Conservation (phyloP, 208 protist species). For the Acanthamoeba royreba region DNA sequence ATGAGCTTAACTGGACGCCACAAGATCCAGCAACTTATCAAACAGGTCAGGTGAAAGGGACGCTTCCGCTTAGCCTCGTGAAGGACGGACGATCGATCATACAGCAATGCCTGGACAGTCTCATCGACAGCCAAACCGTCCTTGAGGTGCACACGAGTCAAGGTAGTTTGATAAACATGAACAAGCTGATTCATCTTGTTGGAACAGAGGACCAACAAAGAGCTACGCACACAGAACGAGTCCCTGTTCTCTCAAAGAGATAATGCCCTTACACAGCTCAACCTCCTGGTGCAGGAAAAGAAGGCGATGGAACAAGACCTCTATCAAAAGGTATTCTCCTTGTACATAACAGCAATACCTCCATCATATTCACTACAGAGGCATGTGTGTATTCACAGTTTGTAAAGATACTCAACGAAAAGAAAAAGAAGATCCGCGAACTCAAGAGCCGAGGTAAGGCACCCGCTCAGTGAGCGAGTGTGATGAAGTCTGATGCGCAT, state of each 20-base stretch:
- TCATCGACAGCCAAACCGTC: background rate
- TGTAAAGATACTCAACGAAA: conserved; percentile 25
- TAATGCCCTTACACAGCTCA: background rate
- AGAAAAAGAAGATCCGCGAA: conserved; percentile 40
- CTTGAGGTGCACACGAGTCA: background rate
- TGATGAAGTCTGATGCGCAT: background rate
- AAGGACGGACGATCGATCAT: background rate
- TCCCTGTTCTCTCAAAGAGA: background rate
- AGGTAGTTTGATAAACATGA: background rate
- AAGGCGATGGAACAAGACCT: background rate
- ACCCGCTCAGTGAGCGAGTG: background rate
- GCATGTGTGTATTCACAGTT: background rate
- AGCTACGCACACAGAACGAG: background rate
- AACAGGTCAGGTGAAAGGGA: conserved; percentile 14
- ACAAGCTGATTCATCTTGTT: background rate
- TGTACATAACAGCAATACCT: background rate
- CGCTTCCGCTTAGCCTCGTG: background rate
- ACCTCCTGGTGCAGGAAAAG: conserved; percentile 27
- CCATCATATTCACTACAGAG: background rate
- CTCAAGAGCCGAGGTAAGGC: background rate
- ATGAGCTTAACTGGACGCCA: background rate
- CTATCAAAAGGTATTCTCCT: conserved; percentile 25
- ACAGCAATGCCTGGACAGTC: conserved; percentile 22
- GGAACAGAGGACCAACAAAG: background rate
- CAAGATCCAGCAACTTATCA: too few species aligned